Evolutionary conservation across 2,329 filamentous ascomycete species (phyloP).

Genomic region (Xylaria digitata): DNA sequence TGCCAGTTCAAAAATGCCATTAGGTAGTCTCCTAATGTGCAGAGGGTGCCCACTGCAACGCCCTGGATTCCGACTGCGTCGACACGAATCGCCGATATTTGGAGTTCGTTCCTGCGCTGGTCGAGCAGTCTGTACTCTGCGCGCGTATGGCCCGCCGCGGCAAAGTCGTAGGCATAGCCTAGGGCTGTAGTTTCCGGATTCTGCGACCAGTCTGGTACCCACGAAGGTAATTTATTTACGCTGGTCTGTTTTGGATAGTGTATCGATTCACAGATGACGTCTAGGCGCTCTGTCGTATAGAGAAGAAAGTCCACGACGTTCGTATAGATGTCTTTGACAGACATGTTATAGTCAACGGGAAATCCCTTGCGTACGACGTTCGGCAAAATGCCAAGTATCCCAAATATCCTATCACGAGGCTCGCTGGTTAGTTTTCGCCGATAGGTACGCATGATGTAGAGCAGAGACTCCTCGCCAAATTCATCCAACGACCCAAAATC

Average conservation of each 20-base stretch:
- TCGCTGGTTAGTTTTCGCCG: slow-evolving; percentile 48
- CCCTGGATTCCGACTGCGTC: slow-evolving; percentile 44
- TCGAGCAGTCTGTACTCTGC: slow-evolving; percentile 43
- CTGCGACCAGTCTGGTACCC: slow-evolving; percentile 54
- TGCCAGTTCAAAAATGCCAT: slow-evolving; percentile 54
- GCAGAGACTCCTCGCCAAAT: slow-evolving; percentile 31
- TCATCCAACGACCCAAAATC: no score
- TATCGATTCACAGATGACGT: slow-evolving; percentile 53
- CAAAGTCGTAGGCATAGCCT: slow-evolving; percentile 39
- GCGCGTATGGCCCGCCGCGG: slow-evolving; percentile 34
- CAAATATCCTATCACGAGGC: slow-evolving; percentile 53
- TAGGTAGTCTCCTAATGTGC: slow-evolving; percentile 48
- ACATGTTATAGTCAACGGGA: slow-evolving; percentile 48
- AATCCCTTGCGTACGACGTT: slow-evolving; percentile 46
- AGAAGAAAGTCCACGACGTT: slow-evolving; percentile 51
- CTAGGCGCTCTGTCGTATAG: slow-evolving; percentile 43
- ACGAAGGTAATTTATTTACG: slow-evolving; percentile 48
- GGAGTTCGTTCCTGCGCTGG: slow-evolving; percentile 45
- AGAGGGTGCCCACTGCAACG: slow-evolving; percentile 48
- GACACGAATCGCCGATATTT: slow-evolving; percentile 49
- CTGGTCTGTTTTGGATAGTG: slow-evolving; percentile 48
- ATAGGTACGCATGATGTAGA: slow-evolving; percentile 44
- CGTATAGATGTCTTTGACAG: slow-evolving; percentile 51
- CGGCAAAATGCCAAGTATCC: slow-evolving; percentile 50
- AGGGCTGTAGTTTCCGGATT: slow-evolving; percentile 40